These are phyloP conservation scores for Rubus idaeus DNA, from an alignment of 306 rosid species.

Conservation along the genomic window DNA sequence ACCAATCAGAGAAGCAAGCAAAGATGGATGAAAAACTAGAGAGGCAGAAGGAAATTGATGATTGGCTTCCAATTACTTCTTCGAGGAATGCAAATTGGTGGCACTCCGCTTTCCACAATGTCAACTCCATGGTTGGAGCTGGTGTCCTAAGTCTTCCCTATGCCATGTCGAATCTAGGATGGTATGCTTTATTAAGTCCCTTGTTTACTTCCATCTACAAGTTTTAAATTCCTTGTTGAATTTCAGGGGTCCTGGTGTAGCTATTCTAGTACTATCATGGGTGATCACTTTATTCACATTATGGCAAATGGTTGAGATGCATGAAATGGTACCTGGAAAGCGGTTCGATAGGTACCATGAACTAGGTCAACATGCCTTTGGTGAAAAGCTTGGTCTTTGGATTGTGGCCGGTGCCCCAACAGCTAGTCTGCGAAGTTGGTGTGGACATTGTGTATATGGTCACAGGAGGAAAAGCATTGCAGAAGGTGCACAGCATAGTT, in stretches of 20 bases:
- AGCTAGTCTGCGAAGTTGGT: constrained; percentile 58
- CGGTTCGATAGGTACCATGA: constrained; percentile 78
- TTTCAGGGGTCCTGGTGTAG: constrained; percentile 72
- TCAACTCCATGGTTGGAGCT: constrained; percentile 87
- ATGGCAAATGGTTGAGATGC: constrained; percentile 90
- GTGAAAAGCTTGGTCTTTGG: constrained; percentile 68
- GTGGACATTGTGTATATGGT: constrained; percentile 77
- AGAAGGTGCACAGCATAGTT: constrained; percentile 51
- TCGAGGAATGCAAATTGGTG: constrained; percentile 88
- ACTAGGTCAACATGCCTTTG: constrained; percentile 74
- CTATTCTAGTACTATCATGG: constrained; percentile 56
- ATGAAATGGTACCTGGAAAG: constrained; percentile 78
- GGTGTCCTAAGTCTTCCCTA: constrained; percentile 79
- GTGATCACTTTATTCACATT: constrained; percentile 62
- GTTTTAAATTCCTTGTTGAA: neutral
- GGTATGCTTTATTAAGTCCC: constrained; percentile 29
- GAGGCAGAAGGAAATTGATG: constrained; percentile 53
- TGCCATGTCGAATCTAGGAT: constrained; percentile 72
- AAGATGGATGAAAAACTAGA: constrained; percentile 23
- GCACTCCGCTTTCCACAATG: constrained; percentile 84
- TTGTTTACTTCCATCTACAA: neutral
- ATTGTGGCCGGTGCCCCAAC: constrained; percentile 87
- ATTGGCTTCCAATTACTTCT: constrained; percentile 78
- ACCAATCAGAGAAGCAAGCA: neutral
- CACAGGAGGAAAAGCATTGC: constrained; percentile 64